Percentiles rank a stretch among this genome's conserved stretches.
Conservation (phyloP, 371 early-diverging fungal genomes). For the Rhizopus delemar region DNA sequence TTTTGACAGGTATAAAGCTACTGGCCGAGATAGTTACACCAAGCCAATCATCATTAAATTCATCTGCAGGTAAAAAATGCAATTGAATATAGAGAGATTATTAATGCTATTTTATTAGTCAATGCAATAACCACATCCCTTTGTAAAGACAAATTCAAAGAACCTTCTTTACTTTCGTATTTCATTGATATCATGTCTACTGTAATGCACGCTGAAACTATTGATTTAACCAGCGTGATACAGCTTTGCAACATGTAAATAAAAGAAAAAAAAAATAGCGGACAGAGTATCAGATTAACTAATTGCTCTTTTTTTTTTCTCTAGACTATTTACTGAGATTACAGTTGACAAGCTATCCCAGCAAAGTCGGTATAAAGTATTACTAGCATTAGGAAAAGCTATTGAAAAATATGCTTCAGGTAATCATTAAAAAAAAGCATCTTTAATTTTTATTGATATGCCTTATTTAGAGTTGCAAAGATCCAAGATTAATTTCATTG, state of each 20-base stretch:
- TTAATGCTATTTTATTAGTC: slow-evolving; percentile 5
- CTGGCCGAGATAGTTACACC: slow-evolving; percentile 34
- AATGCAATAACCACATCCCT: slow-evolving; percentile 17
- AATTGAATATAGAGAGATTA: neutral
- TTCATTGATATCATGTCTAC: slow-evolving; percentile 21
- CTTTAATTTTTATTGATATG: neutral
- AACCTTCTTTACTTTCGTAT: slow-evolving; percentile 5
- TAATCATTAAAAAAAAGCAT: slow-evolving; percentile 8
- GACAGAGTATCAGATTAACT: neutral
- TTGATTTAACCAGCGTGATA: slow-evolving; percentile 13
- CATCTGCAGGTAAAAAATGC: slow-evolving; percentile 22
- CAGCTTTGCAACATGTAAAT: slow-evolving; percentile 20
- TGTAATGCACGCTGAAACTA: slow-evolving; percentile 12
- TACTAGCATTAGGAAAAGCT: slow-evolving; percentile 21
- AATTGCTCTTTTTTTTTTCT: too few relatives aligned
- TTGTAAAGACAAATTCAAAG: slow-evolving; percentile 4
- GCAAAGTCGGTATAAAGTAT: slow-evolving; percentile 25
- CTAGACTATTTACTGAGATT: slow-evolving; percentile 25
- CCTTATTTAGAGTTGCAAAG: slow-evolving; percentile 23
- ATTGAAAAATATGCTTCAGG: slow-evolving; percentile 24
- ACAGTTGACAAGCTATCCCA: slow-evolving; percentile 24
- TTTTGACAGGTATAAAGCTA: slow-evolving; percentile 28
- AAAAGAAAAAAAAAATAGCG: neutral
- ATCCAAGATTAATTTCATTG: slow-evolving; percentile 63
- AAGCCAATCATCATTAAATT: slow-evolving; percentile 26